Conservation (phyloP, 306 rosid species). For the Chamaecrista fasciculata region DNA sequence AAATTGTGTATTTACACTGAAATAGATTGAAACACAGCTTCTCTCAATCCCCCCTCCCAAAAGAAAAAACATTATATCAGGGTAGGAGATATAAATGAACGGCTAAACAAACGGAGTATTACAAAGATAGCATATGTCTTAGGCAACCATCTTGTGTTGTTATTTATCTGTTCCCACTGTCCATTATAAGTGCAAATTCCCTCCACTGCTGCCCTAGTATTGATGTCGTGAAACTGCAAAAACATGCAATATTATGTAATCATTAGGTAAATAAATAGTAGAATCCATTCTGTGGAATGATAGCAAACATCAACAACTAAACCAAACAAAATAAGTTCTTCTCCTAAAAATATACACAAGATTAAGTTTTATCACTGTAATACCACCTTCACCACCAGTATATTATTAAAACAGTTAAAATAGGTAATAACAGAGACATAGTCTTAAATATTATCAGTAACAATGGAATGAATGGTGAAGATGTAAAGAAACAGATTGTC, state of each 20-base stretch:
- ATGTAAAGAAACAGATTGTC: constrained; percentile 18
- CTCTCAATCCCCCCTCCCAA: background rate
- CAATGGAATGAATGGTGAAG: background rate
- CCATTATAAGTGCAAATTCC: constrained; percentile 72
- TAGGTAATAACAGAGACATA: no score
- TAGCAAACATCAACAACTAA: constrained; percentile 1
- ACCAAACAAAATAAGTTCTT: background rate
- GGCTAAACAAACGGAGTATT: constrained; percentile 37
- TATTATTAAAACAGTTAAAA: background rate
- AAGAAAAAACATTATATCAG: background rate
- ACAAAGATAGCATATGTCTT: constrained; percentile 69
- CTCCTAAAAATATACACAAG: background rate
- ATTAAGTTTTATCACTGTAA: background rate
- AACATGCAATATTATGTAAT: constrained; percentile 11
- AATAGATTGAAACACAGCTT: background rate
- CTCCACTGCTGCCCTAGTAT: constrained; percentile 41
- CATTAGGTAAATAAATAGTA: constrained; percentile 11
- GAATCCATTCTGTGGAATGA: constrained; percentile 7
- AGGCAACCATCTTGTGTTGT: constrained; percentile 80
- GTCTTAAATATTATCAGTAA: background rate
- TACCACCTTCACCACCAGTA: constrained; percentile 6
- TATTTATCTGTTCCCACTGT: constrained; percentile 53
- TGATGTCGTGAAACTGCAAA: constrained; percentile 65
- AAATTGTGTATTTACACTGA: no score
- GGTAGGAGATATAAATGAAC: background rate